Evolutionary conservation across 306 rosid genomes (phyloP), one percentile per base, ranked within the genome.

Genomic region (Trifolium dubium): DNA sequence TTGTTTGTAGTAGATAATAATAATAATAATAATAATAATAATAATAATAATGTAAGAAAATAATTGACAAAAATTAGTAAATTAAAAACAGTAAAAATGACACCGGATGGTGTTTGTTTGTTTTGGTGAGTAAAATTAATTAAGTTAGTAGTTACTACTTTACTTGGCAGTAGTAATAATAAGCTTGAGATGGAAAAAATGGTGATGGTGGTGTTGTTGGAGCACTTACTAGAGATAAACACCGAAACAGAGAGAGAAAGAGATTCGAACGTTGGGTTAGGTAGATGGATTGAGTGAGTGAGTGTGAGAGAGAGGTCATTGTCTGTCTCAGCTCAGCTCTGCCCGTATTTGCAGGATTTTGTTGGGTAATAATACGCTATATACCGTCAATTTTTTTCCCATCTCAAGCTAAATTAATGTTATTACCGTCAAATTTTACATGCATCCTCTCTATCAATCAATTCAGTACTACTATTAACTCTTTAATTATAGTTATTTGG

Each of bases 261-360:
- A 35, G 61, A 39, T 46, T 74, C 56, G 80, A 75, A 74, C 37
- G 80, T 75, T 80, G 60, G 79, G 31, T 15, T n/a, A n/a, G 5
- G 3, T 13, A 0, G 53, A 28, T 10, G 34, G n/a, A 17, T 23
- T 15, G n/a, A 10, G 19, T 32, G 61, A 67, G 59, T 8, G 55
- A 2, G 60, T 35, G 23, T 23, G 23, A 0, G 23, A 23, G n/a
- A n/a, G 30, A 41, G 63, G 80, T 69, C 81, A 69, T 51, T 49
- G 35, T 77, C 66, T 34, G 11, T 77, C 66, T 34, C 11, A 1
- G 4, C n/a, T n/a, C n/a, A n/a, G n/a, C n/a, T n/a, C n/a, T n/a
- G n/a, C 63, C 76, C 77, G 40, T 51, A 55, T 10, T 17, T 12
- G 2, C 41, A 30, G 73, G 62, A 49, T 72, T 72, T 37, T 7